Base-by-base conservation (phyloP, 2,329 filamentous ascomycete species). In the Stromatinia cepivora region DNA sequence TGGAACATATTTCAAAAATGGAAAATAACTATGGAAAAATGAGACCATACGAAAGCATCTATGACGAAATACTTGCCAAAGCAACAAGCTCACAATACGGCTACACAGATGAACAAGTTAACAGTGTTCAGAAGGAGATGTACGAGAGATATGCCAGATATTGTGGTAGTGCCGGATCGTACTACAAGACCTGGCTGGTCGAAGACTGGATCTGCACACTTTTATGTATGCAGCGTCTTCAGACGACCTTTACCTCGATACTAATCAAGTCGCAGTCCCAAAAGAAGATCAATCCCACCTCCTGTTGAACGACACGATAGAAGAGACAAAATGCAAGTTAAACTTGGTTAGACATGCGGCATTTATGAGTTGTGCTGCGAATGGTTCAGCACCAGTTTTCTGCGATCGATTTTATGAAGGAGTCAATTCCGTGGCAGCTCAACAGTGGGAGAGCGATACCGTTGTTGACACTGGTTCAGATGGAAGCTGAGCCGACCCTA, bases 211-310 rank as follows among this genome's bases (percentile, higher is more conserved):
- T 13, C 15, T 63, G 46, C 22, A 7, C 20, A 20, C 1, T 4
- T 39, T 39, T 52, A 52, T 63, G 61, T 63, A 63, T 39, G 61
- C 39, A 28, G 22, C 9, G 46, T 39, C 15, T 62, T 39, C 6
- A 10, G 45, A 11, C 10, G 11, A 50, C 48, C 10, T n/a, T 25
- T 15, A 39, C 22, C 22, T 63, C 52, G 31, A 39, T 39, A 3
- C 61, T 63, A 17, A 52, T 52, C 46, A 28, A 25, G 13, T 25
- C 28, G 22, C n/a, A 63, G 46, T 63, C 9, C 15, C 31, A 13
- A 15, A 8, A 22, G 46, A 63, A 25, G 22, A 22, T 25, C 22
- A 20, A 46, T 4, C 31, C 9, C n/a, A 17, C 34, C 34, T 15
- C 25, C 22, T 6, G 13, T 31, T 22, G 17, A 22, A 22, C 22